These are phyloP conservation scores for Ceratobasidium sp. DNA, from an alignment of 1,284 basidiomycete genomes.

Conservation along the genomic window DNA sequence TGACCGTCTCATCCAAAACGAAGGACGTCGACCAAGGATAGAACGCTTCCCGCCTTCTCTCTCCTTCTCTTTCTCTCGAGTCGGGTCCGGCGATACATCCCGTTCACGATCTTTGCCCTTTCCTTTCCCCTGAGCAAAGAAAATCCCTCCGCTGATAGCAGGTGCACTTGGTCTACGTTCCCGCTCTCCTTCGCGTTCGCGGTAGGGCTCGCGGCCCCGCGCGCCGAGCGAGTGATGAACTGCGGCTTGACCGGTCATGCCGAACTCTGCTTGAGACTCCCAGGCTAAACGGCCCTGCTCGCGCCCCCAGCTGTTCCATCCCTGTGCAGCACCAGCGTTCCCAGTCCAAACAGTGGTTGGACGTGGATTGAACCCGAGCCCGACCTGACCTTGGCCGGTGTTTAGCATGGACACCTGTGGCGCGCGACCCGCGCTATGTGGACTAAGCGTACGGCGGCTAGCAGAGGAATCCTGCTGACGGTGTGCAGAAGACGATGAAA, in stretches of 20 bases:
- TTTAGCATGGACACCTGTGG: slow-evolving; percentile 11
- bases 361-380: slow-evolving; percentile 2
- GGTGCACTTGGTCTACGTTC: slow-evolving; percentile 41
- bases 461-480: neutral
- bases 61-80: slow-evolving; percentile 5
- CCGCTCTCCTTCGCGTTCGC: slow-evolving; percentile 23
- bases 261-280: slow-evolving; percentile 40
- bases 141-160: neutral
- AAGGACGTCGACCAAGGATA: slow-evolving; percentile 38
- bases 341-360: slow-evolving; percentile 16
- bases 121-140: slow-evolving; percentile 14
- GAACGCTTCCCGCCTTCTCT: slow-evolving; percentile 24
- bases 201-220: slow-evolving; percentile 21
- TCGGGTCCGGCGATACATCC: slow-evolving; percentile 11
- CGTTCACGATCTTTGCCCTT: slow-evolving; percentile 37
- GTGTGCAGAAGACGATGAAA: slow-evolving; percentile 8
- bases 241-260: neutral
- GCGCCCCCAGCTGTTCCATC: slow-evolving; percentile 27
- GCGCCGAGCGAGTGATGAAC: slow-evolving; percentile 37
- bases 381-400: neutral
- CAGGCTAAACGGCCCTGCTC: slow-evolving; percentile 34
- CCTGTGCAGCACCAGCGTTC: slow-evolving; percentile 12
- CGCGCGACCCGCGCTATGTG: neutral
- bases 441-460: slow-evolving; percentile 2
- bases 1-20: slow-evolving; percentile 36